Evolutionary conservation across 1,284 basidiomycete genomes (phyloP).

Genomic region (Leccinum pallidistipes): DNA sequence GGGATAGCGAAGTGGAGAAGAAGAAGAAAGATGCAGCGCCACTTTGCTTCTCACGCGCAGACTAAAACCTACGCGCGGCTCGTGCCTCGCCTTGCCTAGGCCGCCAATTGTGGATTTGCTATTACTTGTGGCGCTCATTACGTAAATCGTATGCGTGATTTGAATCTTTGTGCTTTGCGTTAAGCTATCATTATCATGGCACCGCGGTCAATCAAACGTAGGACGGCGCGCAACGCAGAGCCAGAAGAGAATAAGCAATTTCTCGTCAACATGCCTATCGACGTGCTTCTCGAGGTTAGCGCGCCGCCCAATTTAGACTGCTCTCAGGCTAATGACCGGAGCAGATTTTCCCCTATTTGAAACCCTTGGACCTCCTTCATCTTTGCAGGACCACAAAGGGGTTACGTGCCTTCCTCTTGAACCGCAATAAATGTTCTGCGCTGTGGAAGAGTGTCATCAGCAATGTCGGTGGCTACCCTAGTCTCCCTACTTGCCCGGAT

Average conservation of each 20-base stretch:
- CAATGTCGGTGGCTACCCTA: constrained; percentile 22
- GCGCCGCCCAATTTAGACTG: not conserved
- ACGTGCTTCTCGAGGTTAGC: constrained; percentile 20
- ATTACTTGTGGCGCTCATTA: not conserved
- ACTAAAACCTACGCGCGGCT: too few species aligned
- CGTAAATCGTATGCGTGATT: constrained; percentile 33
- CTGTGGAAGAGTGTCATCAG: constrained; percentile 38
- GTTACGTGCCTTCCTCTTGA: constrained; percentile 40
- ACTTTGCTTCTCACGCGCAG: too few species aligned
- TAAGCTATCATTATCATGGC: constrained; percentile 9
- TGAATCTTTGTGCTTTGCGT: not conserved
- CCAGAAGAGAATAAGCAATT: not conserved
- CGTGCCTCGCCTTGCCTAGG: too few species aligned
- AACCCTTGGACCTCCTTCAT: constrained; percentile 40
- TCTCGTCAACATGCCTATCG: constrained; percentile 16
- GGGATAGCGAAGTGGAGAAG: too few species aligned
- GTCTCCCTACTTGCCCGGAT: constrained; percentile 39
- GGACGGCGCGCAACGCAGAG: not conserved
- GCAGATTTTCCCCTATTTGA: constrained; percentile 38
- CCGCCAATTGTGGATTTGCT: constrained; percentile 33
- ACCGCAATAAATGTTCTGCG: constrained; percentile 25
- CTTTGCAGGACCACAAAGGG: constrained; percentile 41
- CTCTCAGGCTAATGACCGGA: not conserved
- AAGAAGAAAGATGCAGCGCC: too few species aligned
- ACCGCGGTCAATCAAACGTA: not conserved